These are phyloP conservation scores for Fusarium torulosum DNA, from an alignment of 2,329 filamentous ascomycete genomes.

Conservation along the genomic window DNA sequence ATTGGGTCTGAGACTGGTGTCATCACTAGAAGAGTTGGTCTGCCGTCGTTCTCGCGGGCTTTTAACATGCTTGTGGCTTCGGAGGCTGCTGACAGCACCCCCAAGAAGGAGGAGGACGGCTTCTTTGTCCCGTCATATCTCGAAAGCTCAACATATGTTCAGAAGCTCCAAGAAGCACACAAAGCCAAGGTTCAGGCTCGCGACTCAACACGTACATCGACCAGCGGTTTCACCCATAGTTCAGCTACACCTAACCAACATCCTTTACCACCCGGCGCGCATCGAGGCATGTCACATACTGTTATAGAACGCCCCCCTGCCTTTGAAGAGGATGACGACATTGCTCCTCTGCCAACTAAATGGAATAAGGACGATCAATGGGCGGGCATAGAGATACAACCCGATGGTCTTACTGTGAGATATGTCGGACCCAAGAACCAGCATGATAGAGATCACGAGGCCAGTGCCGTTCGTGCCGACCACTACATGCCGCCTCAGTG, in stretches of 20 bases:
- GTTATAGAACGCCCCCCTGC: conserved; percentile 80
- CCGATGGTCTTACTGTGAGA: conserved; percentile 79
- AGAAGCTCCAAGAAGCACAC: conserved; percentile 78
- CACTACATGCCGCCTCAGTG: conserved; percentile 88
- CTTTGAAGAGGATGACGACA: conserved; percentile 67
- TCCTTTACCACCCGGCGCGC: conserved; percentile 60
- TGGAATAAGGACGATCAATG: conserved; percentile 88
- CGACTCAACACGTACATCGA: conserved; percentile 55
- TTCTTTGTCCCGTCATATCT: conserved; percentile 92
- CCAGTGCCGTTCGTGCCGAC: conserved; percentile 84
- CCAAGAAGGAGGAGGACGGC: conserved; percentile 51
- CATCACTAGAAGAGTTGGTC: conserved; percentile 46
- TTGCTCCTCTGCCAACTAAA: conserved; percentile 79
- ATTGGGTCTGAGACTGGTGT: conserved; percentile 49
- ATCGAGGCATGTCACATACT: conserved; percentile 85
- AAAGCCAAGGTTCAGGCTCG: conserved; percentile 67
- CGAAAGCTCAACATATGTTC: conserved; percentile 79
- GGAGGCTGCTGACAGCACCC: conserved; percentile 46
- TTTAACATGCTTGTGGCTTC: conserved; percentile 63
- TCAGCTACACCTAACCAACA: conserved; percentile 61
- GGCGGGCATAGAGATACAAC: conserved; percentile 77
- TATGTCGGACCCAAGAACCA: conserved; percentile 62
- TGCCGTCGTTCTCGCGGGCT: conserved; percentile 65
- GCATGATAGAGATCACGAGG: conserved; percentile 75
- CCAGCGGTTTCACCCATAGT: conserved; percentile 53